Evolutionary conservation across 2,329 filamentous ascomycete genomes (phyloP).

Genomic region (Aspergillus arachidicola): DNA sequence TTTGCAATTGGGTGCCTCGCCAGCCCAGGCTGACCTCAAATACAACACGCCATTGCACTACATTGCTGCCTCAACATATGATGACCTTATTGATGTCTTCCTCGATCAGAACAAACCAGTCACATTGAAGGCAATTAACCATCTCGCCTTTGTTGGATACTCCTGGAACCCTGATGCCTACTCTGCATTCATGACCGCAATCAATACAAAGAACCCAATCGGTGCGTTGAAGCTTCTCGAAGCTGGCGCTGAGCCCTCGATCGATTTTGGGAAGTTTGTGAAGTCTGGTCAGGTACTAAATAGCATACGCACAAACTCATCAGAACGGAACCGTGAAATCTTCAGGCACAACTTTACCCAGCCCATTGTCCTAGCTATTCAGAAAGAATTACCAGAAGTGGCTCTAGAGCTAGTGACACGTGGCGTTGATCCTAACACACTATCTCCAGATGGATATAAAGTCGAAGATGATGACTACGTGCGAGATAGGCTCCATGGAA

Average conservation of each 20-base stretch:
- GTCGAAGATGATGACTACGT: conserved; percentile 3
- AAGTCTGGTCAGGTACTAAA: conserved; percentile 22
- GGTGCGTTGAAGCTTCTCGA: conserved; percentile 64
- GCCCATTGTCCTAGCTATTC: conserved; percentile 65
- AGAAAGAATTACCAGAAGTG: conserved; percentile 54
- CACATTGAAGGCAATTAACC: conserved; percentile 66
- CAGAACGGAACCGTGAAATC: conserved; percentile 52
- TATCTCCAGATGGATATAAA: conserved; percentile 48
- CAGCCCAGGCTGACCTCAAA: conserved; percentile 69
- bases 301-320: conserved; percentile 32
- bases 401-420: conserved; percentile 62
- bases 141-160: conserved; percentile 53
- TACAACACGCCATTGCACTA: conserved; percentile 69
- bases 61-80: conserved; percentile 57
- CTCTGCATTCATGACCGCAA: conserved; percentile 62
- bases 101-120: conserved; percentile 61
- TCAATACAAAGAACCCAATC: conserved; percentile 55
- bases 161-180: conserved; percentile 40
- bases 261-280: conserved; percentile 59
- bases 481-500: neutral
- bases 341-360: conserved; percentile 60
- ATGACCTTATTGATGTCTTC: conserved; percentile 46
- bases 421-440: conserved; percentile 67
- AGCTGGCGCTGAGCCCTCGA: conserved; percentile 60
- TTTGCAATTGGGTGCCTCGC: conserved; percentile 70